These are phyloP conservation scores for Diaporthe vexans DNA, from an alignment of 2,329 filamentous ascomycete species.

Conservation along the genomic window DNA sequence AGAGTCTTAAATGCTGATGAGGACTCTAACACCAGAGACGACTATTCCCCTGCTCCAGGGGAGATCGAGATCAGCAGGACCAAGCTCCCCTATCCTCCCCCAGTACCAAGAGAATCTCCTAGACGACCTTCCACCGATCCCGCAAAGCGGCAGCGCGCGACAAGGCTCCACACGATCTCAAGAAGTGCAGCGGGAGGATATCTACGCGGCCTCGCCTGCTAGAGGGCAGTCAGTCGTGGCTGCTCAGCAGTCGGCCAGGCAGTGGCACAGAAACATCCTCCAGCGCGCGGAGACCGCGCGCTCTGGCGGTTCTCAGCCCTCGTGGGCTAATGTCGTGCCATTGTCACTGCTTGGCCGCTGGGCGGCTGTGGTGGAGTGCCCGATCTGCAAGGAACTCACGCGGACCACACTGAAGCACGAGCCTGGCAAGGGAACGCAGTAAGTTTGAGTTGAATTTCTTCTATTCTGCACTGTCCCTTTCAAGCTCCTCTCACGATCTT, in stretches of 20 bases:
- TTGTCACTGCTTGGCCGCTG: constrained; percentile 34
- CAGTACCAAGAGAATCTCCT: constrained; percentile 13
- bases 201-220: background rate
- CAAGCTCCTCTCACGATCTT: background rate
- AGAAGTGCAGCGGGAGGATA: background rate
- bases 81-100: constrained; percentile 1
- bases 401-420: background rate
- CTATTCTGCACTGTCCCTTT: background rate
- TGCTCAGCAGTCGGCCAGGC: background rate
- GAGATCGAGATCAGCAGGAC: background rate
- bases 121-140: background rate
- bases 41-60: background rate
- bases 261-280: background rate
- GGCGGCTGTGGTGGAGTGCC: constrained; percentile 38
- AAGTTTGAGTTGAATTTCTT: background rate
- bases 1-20: background rate
- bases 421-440: background rate
- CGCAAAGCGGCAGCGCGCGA: background rate
- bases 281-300: background rate
- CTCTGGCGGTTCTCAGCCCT: constrained; percentile 51
- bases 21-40: background rate
- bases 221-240: background rate
- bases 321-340: constrained; percentile 61
- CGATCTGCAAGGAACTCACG: constrained; percentile 32
- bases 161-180: background rate